These are phyloP conservation scores for Podila epicladia DNA, from an alignment of 192 early-diverging fungal species.

Conservation along the genomic window DNA sequence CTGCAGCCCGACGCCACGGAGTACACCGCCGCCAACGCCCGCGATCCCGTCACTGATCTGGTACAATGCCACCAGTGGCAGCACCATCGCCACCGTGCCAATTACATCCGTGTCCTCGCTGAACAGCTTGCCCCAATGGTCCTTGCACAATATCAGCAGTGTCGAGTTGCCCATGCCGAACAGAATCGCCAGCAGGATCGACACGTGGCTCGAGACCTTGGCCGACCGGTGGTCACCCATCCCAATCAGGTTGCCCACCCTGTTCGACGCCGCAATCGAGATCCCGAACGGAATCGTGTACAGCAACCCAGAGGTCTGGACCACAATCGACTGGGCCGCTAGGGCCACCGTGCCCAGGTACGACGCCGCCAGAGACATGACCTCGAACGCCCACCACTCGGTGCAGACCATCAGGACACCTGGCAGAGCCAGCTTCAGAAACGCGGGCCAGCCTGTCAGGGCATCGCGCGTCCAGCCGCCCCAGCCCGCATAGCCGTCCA, in stretches of 20 bases:
- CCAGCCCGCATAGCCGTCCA: constrained; percentile 82
- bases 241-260: constrained; percentile 84
- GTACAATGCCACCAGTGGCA: constrained; percentile 84
- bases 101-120: constrained; percentile 77
- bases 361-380: constrained; percentile 79
- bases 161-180: constrained; percentile 64
- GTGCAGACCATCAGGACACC: constrained; percentile 83
- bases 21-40: constrained; percentile 70
- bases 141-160: constrained; percentile 59
- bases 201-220: constrained; percentile 57
- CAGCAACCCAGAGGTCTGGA: constrained; percentile 76
- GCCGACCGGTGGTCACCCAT: constrained; percentile 61
- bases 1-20: constrained; percentile 84
- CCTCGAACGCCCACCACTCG: constrained; percentile 83
- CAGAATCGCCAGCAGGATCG: constrained; percentile 60
- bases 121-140: constrained; percentile 72
- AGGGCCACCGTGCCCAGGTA: constrained; percentile 78
- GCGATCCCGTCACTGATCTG: constrained; percentile 77
- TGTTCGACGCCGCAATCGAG: constrained; percentile 80
- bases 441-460: constrained; percentile 64
- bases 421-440: constrained; percentile 79
- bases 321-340: constrained; percentile 85
- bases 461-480: constrained; percentile 86
- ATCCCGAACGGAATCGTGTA: constrained; percentile 86
- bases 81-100: constrained; percentile 70